Base-by-base conservation (phyloP, 2,329 filamentous ascomycete species). In the Fusarium albosuccineum region DNA sequence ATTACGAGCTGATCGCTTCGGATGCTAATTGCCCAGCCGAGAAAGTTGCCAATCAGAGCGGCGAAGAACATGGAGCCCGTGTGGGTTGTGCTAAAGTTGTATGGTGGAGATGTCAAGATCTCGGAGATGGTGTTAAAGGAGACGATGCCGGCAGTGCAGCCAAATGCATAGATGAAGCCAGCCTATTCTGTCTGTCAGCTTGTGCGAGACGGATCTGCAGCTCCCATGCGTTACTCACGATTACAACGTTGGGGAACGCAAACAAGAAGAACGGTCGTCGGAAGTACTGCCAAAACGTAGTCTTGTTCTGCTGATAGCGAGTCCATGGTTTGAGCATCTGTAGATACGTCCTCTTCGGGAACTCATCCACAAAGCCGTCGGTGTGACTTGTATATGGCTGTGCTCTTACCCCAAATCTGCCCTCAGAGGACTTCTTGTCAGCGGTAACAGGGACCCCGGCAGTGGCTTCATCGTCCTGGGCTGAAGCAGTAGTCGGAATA, bases 41-140 rank as follows among this genome's bases (percentile, higher is more conserved):
- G 46, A 14, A 49, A 39, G 36, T 57, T 41, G 29, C 53, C 53
- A 17, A 57, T 34, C 34, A 57, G 36, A 17, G 53, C 53, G 13
- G 53, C 53, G 10, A 57, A 46, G 29, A 57, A 57, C 53, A 57
- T 45, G 17, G 49, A 36, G 27, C 53, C 53, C 13, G 53, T 49
- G 6, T 10, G 9, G 13, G 53, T 57, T 7, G 42, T 49, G 44
- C 44, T 49, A 22, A 57, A 57, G 42, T 49, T 57, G 27, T 57
- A 57, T 14, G 53, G 53, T 2, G 53, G 33, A 2, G 33, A 22
- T 10, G 42, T 57, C 5, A 57, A 27, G 6, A 57, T 57, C 26
- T 49, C 42, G 16, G 53, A 57, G 22, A 57, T 37, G 14, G 53
- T 57, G 42, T 57, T 57, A 26, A 57, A 57, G 9, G 53, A 57